These are phyloP conservation scores for Spatholobus suberectus DNA, from an alignment of 306 rosid genomes.

Conservation along the genomic window DNA sequence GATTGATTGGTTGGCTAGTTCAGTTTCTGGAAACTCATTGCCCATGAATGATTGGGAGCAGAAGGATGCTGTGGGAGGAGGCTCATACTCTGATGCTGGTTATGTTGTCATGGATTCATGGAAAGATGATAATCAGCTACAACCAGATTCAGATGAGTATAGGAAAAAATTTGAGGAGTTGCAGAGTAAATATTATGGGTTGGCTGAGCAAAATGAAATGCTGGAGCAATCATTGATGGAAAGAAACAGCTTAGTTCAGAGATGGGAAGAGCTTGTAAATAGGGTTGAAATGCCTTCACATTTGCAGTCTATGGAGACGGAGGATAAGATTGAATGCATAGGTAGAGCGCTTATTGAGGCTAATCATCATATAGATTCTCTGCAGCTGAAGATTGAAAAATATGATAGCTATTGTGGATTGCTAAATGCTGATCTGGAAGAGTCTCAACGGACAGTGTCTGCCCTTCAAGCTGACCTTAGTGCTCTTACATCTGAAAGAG, in stretches of 20 bases:
- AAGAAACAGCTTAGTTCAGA: constrained; percentile 85
- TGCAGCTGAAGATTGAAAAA: constrained; percentile 75
- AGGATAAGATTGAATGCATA: constrained; percentile 85
- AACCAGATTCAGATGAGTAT: constrained; percentile 62
- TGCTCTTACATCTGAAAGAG: constrained; percentile 59
- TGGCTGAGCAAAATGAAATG: constrained; percentile 99
- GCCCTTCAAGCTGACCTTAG: constrained; percentile 66
- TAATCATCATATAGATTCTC: constrained; percentile 64
- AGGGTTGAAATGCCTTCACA: constrained; percentile 84
- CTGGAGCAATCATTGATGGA: constrained; percentile 94
- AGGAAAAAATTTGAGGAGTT: constrained; percentile 79
- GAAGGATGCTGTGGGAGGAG: constrained; percentile 69
- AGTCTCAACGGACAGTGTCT: constrained; percentile 62
- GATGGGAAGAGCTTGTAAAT: constrained; percentile 91
- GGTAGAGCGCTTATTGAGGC: constrained; percentile 73
- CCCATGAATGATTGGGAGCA: constrained; percentile 78
- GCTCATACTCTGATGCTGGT: constrained; percentile 78
- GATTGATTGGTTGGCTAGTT: constrained; percentile 96
- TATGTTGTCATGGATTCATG: constrained; percentile 73
- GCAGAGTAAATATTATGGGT: constrained; percentile 73
- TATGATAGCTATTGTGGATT: constrained; percentile 72
- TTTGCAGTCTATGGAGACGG: constrained; percentile 81
- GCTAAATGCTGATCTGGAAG: constrained; percentile 81
- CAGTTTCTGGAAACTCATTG: constrained; percentile 63
- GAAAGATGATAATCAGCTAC: constrained; percentile 78